Evolutionary conservation across 2,329 filamentous ascomycete genomes (phyloP).

Genomic region (Pestalotiopsis fici): DNA sequence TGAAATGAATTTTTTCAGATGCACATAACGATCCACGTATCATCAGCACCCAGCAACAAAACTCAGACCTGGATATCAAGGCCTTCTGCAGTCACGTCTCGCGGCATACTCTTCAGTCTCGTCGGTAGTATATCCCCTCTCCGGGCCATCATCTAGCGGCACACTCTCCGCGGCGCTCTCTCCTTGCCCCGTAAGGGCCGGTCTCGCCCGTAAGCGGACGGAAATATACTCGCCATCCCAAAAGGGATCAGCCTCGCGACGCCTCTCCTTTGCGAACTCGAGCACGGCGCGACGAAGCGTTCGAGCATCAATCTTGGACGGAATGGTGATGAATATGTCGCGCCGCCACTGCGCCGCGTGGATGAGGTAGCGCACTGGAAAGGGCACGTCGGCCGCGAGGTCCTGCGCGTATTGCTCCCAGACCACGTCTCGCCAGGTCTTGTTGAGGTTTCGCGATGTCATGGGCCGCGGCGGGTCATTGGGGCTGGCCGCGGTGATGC

Average conservation of each 20-base stretch:
- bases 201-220: not conserved
- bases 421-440: not conserved
- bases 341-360: not conserved
- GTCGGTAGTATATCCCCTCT: not conserved
- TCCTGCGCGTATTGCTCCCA: not conserved
- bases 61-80: not conserved
- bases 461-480: not conserved
- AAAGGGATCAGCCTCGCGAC: not conserved
- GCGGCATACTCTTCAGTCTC: not conserved
- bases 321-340: not conserved
- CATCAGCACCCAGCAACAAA: not conserved
- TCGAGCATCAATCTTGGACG: not conserved
- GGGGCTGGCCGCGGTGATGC: not conserved
- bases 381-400: not conserved
- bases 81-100: not conserved
- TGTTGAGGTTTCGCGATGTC: not conserved
- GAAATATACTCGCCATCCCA: conserved; percentile 3
- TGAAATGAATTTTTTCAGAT: no score
- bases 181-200: not conserved
- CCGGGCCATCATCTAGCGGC: not conserved
- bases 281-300: not conserved
- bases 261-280: not conserved
- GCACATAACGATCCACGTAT: not conserved
- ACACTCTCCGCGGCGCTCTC: not conserved
- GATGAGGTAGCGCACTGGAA: not conserved